These are phyloP conservation scores for Dinochytrium kinnereticum DNA, from an alignment of 371 early-diverging fungal genomes.

Conservation along the genomic window DNA sequence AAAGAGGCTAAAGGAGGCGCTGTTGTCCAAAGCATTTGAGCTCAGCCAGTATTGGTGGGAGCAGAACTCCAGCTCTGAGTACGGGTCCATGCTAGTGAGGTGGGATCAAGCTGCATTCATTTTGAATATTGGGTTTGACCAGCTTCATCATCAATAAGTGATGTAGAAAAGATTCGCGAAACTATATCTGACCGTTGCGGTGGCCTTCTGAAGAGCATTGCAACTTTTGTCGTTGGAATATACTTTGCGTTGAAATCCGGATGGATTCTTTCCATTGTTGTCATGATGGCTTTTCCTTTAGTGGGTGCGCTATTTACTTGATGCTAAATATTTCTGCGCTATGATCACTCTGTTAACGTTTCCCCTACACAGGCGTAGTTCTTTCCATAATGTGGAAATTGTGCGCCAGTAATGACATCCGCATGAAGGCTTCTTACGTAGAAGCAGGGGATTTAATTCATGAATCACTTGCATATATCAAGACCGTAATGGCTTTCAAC, in stretches of 20 bases:
- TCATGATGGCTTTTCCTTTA: slow-evolving; percentile 26
- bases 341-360: neutral
- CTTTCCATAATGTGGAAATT: slow-evolving; percentile 24
- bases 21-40: neutral
- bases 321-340: too few species aligned
- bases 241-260: slow-evolving; percentile 8
- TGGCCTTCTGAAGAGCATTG: slow-evolving; percentile 5
- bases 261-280: slow-evolving; percentile 15
- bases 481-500: slow-evolving; percentile 33
- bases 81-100: neutral
- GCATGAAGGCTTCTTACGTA: neutral
- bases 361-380: neutral
- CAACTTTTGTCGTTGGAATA: slow-evolving; percentile 23
- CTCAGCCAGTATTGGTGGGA: neutral
- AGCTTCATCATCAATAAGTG: neutral
- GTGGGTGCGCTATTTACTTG: slow-evolving; percentile 14
- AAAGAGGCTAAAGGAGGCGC: neutral
- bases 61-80: neutral
- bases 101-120: too few species aligned
- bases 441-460: slow-evolving; percentile 23
- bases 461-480: slow-evolving; percentile 21
- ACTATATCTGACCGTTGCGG: slow-evolving; percentile 13
- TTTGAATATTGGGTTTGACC: too few species aligned
- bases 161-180: slow-evolving; percentile 2
- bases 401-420: slow-evolving; percentile 8